Evolutionary conservation across 2,329 filamentous ascomycete species (phyloP).

Genomic region (Chaetomium strumarium): DNA sequence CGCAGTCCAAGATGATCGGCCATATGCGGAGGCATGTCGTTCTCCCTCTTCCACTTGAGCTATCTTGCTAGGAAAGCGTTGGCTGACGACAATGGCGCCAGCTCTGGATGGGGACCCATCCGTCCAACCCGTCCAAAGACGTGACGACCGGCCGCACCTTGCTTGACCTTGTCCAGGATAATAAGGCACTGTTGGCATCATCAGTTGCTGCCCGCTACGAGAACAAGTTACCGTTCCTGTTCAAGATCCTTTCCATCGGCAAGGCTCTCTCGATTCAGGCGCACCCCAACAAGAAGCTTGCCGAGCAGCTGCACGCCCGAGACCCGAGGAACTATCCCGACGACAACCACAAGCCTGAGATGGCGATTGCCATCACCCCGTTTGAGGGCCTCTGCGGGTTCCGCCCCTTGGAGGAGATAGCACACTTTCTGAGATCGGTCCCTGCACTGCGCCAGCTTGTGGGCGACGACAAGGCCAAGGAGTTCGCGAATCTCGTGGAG

Average conservation of each 20-base stretch:
- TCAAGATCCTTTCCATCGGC: constrained; percentile 94
- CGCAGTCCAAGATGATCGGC: constrained; percentile 75
- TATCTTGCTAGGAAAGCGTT: neutral
- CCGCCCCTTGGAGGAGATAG: constrained; percentile 78
- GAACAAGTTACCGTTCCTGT: constrained; percentile 84
- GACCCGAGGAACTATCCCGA: constrained; percentile 96
- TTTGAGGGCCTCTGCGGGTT: constrained; percentile 97
- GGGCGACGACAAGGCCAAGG: constrained; percentile 55
- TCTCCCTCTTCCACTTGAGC: constrained; percentile 10
- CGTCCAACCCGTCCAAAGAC: constrained; percentile 90
- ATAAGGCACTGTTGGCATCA: constrained; percentile 71
- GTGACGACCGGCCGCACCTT: constrained; percentile 76
- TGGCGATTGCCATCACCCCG: constrained; percentile 95
- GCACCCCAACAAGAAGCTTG: constrained; percentile 91
- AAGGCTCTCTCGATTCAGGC: constrained; percentile 97
- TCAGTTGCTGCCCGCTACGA: constrained; percentile 70
- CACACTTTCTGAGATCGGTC: constrained; percentile 65
- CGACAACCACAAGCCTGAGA: constrained; percentile 99
- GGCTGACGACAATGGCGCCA: constrained; percentile 33
- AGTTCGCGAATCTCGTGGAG: constrained; percentile 49
- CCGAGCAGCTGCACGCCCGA: constrained; percentile 76
- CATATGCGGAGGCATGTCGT: constrained; percentile 79
- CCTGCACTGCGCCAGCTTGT: constrained; percentile 58
- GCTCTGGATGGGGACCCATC: constrained; percentile 99
- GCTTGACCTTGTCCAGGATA: constrained; percentile 81